Conservation (phyloP, 495 filamentous ascomycete genomes). For the Cercophora newfieldiana region DNA sequence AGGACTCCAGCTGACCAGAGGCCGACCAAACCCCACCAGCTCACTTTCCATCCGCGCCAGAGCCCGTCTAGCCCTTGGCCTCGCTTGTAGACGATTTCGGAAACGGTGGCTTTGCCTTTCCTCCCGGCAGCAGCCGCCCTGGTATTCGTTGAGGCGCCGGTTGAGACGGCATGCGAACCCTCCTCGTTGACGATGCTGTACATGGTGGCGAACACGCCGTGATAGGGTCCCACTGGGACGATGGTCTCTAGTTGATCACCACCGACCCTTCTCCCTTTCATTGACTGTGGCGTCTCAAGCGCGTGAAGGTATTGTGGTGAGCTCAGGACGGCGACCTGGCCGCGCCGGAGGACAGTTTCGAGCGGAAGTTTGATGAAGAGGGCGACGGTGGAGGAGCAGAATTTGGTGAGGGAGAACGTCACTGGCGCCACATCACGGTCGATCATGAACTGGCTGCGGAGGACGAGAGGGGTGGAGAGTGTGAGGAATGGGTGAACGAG, state of each 20-base stretch:
- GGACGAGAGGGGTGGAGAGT: conserved; percentile 75
- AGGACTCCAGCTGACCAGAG: conserved; percentile 62
- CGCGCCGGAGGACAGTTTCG: conserved; percentile 87
- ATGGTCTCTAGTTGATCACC: conserved; percentile 60
- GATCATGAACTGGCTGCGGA: conserved; percentile 74
- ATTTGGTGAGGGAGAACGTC: conserved; percentile 74
- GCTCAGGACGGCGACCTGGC: conserved; percentile 68
- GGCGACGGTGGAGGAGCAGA: conserved; percentile 73
- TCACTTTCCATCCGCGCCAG: conserved; percentile 91
- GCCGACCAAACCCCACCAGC: conserved; percentile 92
- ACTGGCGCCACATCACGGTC: conserved; percentile 80
- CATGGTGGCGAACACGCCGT: conserved; percentile 82
- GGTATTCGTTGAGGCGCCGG: conserved; percentile 23
- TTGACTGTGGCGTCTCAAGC: conserved; percentile 39
- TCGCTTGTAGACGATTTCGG: conserved; percentile 54
- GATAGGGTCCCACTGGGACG: conserved; percentile 71
- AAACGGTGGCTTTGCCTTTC: conserved; percentile 37
- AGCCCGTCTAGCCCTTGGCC: conserved; percentile 84
- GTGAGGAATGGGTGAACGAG: conserved; percentile 78
- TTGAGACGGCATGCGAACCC: conserved; percentile 51
- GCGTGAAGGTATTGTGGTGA: conserved; percentile 43
- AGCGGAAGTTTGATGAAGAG: conserved; percentile 83
- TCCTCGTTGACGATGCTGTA: conserved; percentile 85
- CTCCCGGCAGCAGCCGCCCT: conserved; percentile 21
- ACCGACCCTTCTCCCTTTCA: conserved; percentile 24